A percentile compares a stretch with the other conserved stretches of the same genome.
These are phyloP conservation scores for Auricularia sp. DNA, from an alignment of 768 basidiomycete species.

Conservation along the genomic window DNA sequence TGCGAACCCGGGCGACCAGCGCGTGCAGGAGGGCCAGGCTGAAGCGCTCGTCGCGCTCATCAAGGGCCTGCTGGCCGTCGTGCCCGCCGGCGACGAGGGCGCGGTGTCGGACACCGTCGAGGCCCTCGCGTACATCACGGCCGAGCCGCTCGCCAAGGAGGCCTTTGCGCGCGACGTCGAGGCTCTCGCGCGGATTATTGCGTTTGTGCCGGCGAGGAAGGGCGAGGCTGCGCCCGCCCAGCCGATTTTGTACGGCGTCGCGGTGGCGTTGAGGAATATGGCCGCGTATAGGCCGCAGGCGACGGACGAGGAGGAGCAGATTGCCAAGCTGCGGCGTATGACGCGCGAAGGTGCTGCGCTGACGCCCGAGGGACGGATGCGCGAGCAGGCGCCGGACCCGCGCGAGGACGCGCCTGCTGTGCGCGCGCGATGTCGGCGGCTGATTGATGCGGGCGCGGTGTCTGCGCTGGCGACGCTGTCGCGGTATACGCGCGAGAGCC, in stretches of 20 bases:
- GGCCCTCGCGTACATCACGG: conserved; percentile 74
- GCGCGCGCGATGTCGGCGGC: conserved; percentile 42
- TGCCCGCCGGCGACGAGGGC: conserved; percentile 24
- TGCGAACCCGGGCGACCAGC: conserved; percentile 31
- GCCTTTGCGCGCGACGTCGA: conserved; percentile 38
- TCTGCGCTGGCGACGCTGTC: conserved; percentile 50
- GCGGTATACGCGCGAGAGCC: conserved; percentile 47
- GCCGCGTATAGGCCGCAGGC: conserved; percentile 59
- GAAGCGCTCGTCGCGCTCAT: conserved; percentile 42
- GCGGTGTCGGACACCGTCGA: conserved; percentile 62
- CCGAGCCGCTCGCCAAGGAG: conserved; percentile 53
- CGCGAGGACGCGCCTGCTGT: conserved; percentile 64
- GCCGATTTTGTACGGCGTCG: conserved; percentile 50
- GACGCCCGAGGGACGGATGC: neutral
- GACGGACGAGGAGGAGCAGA: conserved; percentile 72
- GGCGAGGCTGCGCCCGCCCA: conserved; percentile 6
- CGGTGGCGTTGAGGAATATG: conserved; percentile 66
- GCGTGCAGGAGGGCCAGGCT: conserved; percentile 22
- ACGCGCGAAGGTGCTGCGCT: conserved; percentile 22
- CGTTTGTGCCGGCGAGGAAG: conserved; percentile 33
- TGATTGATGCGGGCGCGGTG: conserved; percentile 54
- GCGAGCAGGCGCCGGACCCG: conserved; percentile 13
- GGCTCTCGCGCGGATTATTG: conserved; percentile 50
- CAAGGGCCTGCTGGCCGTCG: conserved; percentile 40
- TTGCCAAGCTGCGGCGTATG: conserved; percentile 71